Evolutionary conservation across 2,329 filamentous ascomycete species (phyloP).

Genomic region (Penicillium sp.): DNA sequence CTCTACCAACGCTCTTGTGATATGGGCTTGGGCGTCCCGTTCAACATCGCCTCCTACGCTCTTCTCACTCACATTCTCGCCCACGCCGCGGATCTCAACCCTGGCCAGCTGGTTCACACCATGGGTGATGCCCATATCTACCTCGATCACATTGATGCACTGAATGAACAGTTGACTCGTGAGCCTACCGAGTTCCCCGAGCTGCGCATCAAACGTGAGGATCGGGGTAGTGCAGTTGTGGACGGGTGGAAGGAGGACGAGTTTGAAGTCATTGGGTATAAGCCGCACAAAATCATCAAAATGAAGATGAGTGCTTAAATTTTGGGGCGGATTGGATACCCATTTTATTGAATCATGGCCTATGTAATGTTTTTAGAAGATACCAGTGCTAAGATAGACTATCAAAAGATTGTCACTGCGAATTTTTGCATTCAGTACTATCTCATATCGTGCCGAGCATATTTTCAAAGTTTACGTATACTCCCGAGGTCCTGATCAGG

Average conservation of each 20-base stretch:
- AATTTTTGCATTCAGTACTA: conserved; percentile 1
- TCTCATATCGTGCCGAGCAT: no score
- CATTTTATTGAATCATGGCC: background rate
- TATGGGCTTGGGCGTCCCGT: conserved; percentile 95
- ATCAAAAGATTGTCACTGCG: background rate
- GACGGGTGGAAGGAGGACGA: conserved; percentile 91
- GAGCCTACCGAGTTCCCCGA: conserved; percentile 82
- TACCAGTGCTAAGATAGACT: conserved; percentile 21
- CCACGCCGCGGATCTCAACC: conserved; percentile 79
- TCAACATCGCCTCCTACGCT: conserved; percentile 96
- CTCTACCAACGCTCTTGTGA: conserved; percentile 94
- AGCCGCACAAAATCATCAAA: conserved; percentile 86
- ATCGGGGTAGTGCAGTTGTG: conserved; percentile 79
- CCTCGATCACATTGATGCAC: conserved; percentile 84
- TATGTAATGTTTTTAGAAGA: conserved; percentile 23
- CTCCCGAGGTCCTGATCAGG: no score
- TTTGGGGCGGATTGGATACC: background rate
- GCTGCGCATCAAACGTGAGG: conserved; percentile 71
- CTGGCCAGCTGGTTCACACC: conserved; percentile 87
- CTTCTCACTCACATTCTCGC: conserved; percentile 95
- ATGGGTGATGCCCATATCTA: conserved; percentile 99
- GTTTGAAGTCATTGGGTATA: conserved; percentile 84
- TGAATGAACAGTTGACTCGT: conserved; percentile 77
- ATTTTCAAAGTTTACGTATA: no score
- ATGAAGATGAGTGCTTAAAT: conserved; percentile 97